Base-by-base conservation (phyloP, 2,329 filamentous ascomycete genomes). In the Trichoderma koningii region DNA sequence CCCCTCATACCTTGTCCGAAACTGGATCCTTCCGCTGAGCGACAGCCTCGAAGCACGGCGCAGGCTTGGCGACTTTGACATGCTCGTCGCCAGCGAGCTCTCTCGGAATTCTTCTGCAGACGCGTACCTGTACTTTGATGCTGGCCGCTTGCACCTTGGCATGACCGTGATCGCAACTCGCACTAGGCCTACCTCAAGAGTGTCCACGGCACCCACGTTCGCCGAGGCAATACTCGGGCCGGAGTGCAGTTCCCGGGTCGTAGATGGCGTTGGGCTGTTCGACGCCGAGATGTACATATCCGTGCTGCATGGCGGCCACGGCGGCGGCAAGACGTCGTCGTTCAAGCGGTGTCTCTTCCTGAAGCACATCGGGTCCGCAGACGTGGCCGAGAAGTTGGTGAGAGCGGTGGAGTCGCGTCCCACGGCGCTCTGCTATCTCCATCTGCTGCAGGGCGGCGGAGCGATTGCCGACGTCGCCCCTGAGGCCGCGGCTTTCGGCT, bases 261-360 rank as follows among this genome's bases (percentile, higher is more conserved):
- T 85, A 9, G 78, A 89, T 66, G 68, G 77, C 45, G 68, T 85
- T 10, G 80, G 75, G 45, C 65, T 87, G 66, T 89, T 89, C 66
- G 81, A 87, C 0, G 76, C 78, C 0, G 85, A 88, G 59, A 84
- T 88, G 81, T 87, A 88, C 74, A 79, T 89, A 73, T 82, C 82
- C 2, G 69, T 67, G 14, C 85, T 89, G 82, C 84, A 89, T 57
- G 82, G 83, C 26, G 85, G 85, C 0, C 85, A 88, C 59, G 78
- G 78, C 19, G 76, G 81, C 23, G 80, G 82, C 69, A 88, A 87
- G 76, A 88, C 85, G 0, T 88, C 83, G 10, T 80, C 86, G 0
- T 88, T 89, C 77, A 88, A 89, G 75, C 80, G 87, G 69, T 89
- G 86, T 71, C 48, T 89, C 34, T 88, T 89, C 69, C 72, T 89